Percentiles rank a stretch among this genome's conserved stretches.
phyloP scores from a whole-genome alignment of 2,329 filamentous ascomycete genomes.

The Nemania sp. region DNA sequence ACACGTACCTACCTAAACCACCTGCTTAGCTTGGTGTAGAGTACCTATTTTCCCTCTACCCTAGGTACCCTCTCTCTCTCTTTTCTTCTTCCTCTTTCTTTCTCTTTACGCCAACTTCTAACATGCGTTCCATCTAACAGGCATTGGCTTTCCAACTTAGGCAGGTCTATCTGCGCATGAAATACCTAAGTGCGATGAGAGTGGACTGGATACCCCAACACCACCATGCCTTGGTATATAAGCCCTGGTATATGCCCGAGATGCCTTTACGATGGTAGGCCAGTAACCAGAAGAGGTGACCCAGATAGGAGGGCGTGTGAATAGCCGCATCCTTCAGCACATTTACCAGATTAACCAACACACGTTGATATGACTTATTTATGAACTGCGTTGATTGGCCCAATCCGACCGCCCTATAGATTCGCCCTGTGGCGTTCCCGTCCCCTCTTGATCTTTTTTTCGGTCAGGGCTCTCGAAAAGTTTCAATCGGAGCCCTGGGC shows the following conservation, averaged over 20 bases:
- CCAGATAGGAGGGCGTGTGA: neutral
- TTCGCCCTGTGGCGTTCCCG: neutral
- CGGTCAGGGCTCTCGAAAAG: conserved; percentile 14
- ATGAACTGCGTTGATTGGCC: neutral
- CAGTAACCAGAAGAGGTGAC: neutral
- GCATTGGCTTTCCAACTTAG: conserved; percentile 28
- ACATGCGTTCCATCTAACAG: conserved; percentile 21
- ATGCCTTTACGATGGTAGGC: conserved; percentile 2
- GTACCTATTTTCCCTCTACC: too few species aligned
- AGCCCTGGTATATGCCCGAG: too few species aligned
- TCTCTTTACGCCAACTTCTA: too few species aligned
- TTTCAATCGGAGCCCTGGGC: conserved; percentile 20
- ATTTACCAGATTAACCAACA: conserved; percentile 20
- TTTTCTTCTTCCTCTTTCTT: too few species aligned
- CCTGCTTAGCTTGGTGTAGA: too few species aligned
- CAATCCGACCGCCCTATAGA: conserved; percentile 19
- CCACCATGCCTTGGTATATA: neutral
- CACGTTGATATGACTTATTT: neutral
- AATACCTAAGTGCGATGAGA: neutral
- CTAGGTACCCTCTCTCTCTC: too few species aligned
- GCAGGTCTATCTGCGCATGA: conserved; percentile 23
- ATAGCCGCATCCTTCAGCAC: conserved; percentile 21
- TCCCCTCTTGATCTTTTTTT: neutral
- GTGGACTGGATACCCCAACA: conserved; percentile 1
- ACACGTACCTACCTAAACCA: too few species aligned